Evolutionary conservation across 78 protist genomes (phyloP), one percentile per base, ranked within the genome.

Genomic region (Dictyostelium brefeldianum): DNA sequence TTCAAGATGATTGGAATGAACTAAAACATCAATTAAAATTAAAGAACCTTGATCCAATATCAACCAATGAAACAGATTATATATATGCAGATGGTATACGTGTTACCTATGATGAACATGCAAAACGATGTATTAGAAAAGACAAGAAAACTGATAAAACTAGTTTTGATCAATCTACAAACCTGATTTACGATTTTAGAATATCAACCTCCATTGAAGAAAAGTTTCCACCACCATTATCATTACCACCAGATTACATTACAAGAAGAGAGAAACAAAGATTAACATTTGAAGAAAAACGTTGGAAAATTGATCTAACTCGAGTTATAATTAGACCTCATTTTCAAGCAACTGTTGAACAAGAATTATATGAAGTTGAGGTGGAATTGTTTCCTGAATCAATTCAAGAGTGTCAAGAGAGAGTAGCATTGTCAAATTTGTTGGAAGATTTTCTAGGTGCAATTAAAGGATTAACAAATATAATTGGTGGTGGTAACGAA

Each of bases 241-340:
- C n/a, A 17, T 22, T 80, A 31, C 85, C 85, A 56, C 25, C 31
- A 2, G 92, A 64, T 27, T 80, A 48, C 12, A 70, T 53, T 3
- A 41, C 22, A 10, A 43, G 65, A 29, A 59, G 92, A 22, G 57
- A 56, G 14, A 85, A 85, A 59, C 18, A 27, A 10, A 51, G 92
- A 57, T 64, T 31, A 12, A 85, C 92, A 27, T 85, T 77, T 15
- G 43, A 6, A 10, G 92, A 85, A 0, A 12, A 31, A 10, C 41
- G n/a, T 11, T 85, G 92, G 92, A 85, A 85, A 48, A 50, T 85
- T 22, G 92, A 85, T 54, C 22, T 85, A 5, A 85, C 92, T 18
- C 17, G 29, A 7, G 78, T 77, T 31, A 54, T 29, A 0, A 48
- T 54, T 5, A 27, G 29, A 62, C 53, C 14, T 22, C 7, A 77